phyloP scores from a whole-genome alignment of 306 rosid genomes.

The Crataegus laevigata region DNA sequence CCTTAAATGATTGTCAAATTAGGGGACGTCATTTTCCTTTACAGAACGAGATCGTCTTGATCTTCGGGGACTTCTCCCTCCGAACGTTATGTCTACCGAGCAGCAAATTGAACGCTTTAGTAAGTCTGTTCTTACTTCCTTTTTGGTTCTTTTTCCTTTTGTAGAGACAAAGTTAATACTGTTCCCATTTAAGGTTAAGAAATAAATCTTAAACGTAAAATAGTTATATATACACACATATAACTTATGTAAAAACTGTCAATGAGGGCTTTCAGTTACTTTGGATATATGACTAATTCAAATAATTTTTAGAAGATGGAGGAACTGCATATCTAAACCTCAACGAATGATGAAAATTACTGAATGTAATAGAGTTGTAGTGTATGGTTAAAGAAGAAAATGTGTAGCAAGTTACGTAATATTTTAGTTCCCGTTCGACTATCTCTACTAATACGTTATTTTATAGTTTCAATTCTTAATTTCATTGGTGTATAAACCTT shows the following conservation, averaged over 20 bases:
- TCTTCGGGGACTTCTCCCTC: constrained; percentile 97
- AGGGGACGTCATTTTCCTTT: constrained; percentile 96
- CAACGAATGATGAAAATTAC: not conserved
- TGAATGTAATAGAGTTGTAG: not conserved
- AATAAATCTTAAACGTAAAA: not conserved
- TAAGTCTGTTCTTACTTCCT: constrained; percentile 24
- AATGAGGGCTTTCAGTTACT: not conserved
- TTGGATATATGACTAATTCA: not conserved
- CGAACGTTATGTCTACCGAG: constrained; percentile 83
- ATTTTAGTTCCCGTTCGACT: not conserved
- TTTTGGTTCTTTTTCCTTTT: not conserved
- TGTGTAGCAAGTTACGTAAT: not conserved
- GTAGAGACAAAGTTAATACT: not conserved
- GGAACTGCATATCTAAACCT: not conserved
- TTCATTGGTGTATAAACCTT: not conserved
- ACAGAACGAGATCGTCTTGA: constrained; percentile 98
- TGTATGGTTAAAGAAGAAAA: not conserved
- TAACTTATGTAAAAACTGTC: not conserved
- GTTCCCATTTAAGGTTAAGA: not conserved
- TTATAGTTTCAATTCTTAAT: not conserved
- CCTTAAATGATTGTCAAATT: constrained; percentile 10
- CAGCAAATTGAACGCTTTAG: constrained; percentile 94
- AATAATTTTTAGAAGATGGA: not conserved
- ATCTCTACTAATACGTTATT: not conserved
- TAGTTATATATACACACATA: not conserved